A percentile compares a stretch with the other conserved stretches of the same genome.
Conservation (phyloP, 2,329 filamentous ascomycete genomes). For the Lasiodiplodia theobromae region DNA sequence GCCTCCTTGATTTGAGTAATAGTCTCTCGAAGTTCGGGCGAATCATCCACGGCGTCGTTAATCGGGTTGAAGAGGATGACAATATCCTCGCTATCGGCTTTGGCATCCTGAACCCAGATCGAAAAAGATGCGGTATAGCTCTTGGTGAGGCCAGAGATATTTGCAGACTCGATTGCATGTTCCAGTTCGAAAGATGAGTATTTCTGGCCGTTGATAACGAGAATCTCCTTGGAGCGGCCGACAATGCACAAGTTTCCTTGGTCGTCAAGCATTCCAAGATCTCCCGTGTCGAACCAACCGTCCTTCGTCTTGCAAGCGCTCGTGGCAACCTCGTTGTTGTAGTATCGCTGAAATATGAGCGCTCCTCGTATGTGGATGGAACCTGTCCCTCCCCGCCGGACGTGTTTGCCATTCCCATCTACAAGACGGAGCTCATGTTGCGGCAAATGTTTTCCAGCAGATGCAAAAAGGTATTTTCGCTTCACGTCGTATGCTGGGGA, state of each 20-base stretch:
- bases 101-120: slow-evolving; percentile 13
- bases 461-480: slow-evolving; percentile 42
- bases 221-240: slow-evolving; percentile 37
- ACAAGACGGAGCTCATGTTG: slow-evolving; percentile 26
- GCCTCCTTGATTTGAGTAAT: slow-evolving; percentile 22
- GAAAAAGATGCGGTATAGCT: slow-evolving; percentile 28
- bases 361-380: slow-evolving; percentile 35
- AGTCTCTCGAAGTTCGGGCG: slow-evolving; percentile 11
- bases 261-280: slow-evolving; percentile 37
- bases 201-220: slow-evolving; percentile 43
- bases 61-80: slow-evolving; percentile 27
- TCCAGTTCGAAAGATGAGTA: slow-evolving; percentile 36
- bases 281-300: slow-evolving; percentile 41
- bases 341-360: slow-evolving; percentile 52
- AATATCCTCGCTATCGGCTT: slow-evolving; percentile 27
- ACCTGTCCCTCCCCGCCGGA: slow-evolving; percentile 4
- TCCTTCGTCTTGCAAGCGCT: slow-evolving; percentile 35
- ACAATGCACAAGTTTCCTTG: slow-evolving; percentile 35
- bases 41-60: slow-evolving; percentile 13
- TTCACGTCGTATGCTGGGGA: slow-evolving; percentile 52
- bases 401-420: neutral
- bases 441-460: slow-evolving; percentile 42
- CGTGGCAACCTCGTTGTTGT: slow-evolving; percentile 41
- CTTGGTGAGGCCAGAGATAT: slow-evolving; percentile 31
- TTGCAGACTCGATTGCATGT: slow-evolving; percentile 34